Percentiles rank a stretch among this genome's conserved stretches.
Conservation (phyloP, 306 rosid genomes). For the Arachis stenosperma region DNA sequence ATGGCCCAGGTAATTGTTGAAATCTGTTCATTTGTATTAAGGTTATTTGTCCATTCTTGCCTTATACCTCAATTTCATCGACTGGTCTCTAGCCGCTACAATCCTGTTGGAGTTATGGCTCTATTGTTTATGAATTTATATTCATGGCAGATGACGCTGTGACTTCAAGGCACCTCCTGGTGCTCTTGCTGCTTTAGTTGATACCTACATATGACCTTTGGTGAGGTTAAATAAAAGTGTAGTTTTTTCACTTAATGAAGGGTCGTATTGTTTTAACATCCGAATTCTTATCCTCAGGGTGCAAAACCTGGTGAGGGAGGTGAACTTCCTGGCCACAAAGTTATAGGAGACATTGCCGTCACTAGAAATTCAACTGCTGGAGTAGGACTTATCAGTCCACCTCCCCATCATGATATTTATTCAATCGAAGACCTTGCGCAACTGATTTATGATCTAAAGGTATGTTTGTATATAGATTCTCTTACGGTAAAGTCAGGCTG, state of each 20-base stretch:
- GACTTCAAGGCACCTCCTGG: constrained; percentile 68
- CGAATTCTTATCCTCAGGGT: constrained; percentile 60
- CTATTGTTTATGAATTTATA: constrained; percentile 53
- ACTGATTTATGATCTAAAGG: constrained; percentile 94
- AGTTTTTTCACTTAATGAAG: constrained; percentile 23
- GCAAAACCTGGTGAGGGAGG: constrained; percentile 99
- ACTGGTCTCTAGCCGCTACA: constrained; percentile 38
- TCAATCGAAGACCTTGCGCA: constrained; percentile 99
- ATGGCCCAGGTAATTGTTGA: constrained; percentile 91
- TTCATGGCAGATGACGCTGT: constrained; percentile 65
- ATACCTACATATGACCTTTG: constrained; percentile 52
- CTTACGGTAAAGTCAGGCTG: background rate
- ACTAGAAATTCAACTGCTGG: constrained; percentile 98
- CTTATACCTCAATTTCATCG: constrained; percentile 8
- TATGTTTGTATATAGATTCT: constrained; percentile 35
- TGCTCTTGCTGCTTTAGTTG: constrained; percentile 61
- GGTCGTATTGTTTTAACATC: constrained; percentile 30
- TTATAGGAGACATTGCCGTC: constrained; percentile 87
- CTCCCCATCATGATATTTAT: constrained; percentile 99
- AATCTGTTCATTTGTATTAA: background rate
- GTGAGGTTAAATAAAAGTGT: constrained; percentile 43
- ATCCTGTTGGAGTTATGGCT: constrained; percentile 48
- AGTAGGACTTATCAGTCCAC: constrained; percentile 99
- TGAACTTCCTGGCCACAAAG: constrained; percentile 99
- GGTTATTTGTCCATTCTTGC: background rate